Evolutionary conservation across 208 protist species (phyloP).

Genomic region (Leishmania aethiopica): DNA sequence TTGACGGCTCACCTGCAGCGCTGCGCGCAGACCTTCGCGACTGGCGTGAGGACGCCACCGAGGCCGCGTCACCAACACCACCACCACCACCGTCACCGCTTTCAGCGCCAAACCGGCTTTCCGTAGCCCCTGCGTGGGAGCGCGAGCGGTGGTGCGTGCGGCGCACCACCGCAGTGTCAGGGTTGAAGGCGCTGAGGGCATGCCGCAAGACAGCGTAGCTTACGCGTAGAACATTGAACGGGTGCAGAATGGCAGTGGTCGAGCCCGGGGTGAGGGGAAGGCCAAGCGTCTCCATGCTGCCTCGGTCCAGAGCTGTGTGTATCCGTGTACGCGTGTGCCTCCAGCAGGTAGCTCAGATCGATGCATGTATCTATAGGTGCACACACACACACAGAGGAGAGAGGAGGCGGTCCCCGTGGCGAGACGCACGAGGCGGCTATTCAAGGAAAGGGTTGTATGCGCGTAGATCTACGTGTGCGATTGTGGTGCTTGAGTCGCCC

Average conservation of each 20-base stretch:
- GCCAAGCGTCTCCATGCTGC: slow-evolving; percentile 11
- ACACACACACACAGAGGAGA: slow-evolving; percentile 1
- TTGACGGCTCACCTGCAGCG: not conserved
- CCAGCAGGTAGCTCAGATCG: not conserved
- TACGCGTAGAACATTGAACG: slow-evolving; percentile 49
- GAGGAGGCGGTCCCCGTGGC: not conserved
- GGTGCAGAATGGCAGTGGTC: slow-evolving; percentile 51
- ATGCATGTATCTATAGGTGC: slow-evolving; percentile 19
- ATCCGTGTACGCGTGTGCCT: not conserved
- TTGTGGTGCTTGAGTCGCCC: not conserved
- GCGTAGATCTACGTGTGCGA: not conserved
- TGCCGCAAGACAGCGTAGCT: slow-evolving; percentile 41
- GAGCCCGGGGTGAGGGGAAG: slow-evolving; percentile 31
- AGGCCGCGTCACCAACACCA: slow-evolving; percentile 14
- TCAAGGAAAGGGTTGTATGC: not conserved
- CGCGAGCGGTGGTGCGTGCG: slow-evolving; percentile 31
- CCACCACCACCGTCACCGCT: not conserved
- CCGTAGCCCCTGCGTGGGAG: slow-evolving; percentile 3
- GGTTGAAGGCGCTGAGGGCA: slow-evolving; percentile 54
- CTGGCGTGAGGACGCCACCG: slow-evolving; percentile 26
- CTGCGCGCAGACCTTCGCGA: slow-evolving; percentile 15
- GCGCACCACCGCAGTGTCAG: slow-evolving; percentile 61
- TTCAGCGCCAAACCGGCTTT: not conserved
- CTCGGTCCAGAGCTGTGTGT: not conserved
- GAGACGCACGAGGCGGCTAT: not conserved